These are phyloP conservation scores for Megacollybia marginata DNA, from an alignment of 768 basidiomycete genomes.

Conservation along the genomic window DNA sequence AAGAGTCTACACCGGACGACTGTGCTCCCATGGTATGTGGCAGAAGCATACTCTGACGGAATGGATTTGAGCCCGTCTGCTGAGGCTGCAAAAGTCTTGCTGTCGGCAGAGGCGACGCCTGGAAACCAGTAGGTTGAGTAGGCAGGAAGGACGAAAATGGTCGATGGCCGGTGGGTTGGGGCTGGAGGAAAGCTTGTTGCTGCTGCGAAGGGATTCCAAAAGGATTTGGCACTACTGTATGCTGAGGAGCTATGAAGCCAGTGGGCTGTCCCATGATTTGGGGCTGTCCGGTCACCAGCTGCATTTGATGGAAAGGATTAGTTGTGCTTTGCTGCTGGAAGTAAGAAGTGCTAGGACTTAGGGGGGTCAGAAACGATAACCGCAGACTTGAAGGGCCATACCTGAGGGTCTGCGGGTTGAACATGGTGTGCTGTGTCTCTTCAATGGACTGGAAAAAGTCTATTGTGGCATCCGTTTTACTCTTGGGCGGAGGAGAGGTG, in stretches of 20 bases:
- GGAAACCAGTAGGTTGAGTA: constrained; percentile 43
- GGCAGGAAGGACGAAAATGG: constrained; percentile 51
- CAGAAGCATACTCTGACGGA: constrained; percentile 71
- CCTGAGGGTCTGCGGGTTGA: constrained; percentile 58
- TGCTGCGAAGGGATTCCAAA: constrained; percentile 28
- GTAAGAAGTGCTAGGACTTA: constrained; percentile 40
- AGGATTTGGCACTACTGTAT: constrained; percentile 37
- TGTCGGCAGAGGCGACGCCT: constrained; percentile 31
- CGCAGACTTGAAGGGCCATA: not conserved
- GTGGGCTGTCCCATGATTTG: constrained; percentile 49
- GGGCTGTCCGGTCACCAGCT: constrained; percentile 35
- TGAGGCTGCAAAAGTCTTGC: constrained; percentile 44
- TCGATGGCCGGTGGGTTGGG: constrained; percentile 38
- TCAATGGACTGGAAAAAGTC: constrained; percentile 94
- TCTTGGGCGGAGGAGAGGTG: constrained; percentile 11
- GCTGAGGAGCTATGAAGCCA: constrained; percentile 47
- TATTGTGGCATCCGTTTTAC: constrained; percentile 33
- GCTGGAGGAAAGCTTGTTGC: constrained; percentile 9
- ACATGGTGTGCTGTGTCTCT: constrained; percentile 65
- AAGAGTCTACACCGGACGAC: constrained; percentile 26
- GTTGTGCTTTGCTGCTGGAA: constrained; percentile 51
- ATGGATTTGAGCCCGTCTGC: constrained; percentile 69
- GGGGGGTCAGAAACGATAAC: not conserved
- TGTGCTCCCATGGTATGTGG: constrained; percentile 58
- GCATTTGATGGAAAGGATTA: constrained; percentile 74